Conservation (phyloP, 2,329 filamentous ascomycete species). For the Zasmidium angulare region DNA sequence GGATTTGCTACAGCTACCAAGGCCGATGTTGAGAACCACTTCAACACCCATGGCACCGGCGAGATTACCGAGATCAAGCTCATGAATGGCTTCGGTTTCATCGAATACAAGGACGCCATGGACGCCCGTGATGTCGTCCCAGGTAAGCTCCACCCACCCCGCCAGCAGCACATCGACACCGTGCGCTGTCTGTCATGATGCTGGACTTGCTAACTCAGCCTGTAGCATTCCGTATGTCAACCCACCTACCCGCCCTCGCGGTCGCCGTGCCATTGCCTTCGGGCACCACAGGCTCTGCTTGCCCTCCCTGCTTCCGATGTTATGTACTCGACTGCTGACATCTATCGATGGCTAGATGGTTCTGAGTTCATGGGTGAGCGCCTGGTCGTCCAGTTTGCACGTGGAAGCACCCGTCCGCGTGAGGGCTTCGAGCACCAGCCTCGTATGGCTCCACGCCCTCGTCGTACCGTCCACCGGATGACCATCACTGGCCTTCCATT, state of each 20-base stretch:
- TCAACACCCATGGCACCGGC: slow-evolving; percentile 91
- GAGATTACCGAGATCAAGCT: slow-evolving; percentile 99
- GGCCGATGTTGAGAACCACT: slow-evolving; percentile 93
- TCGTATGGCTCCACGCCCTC: slow-evolving; percentile 73
- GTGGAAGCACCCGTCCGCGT: slow-evolving; percentile 70
- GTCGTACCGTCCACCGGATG: slow-evolving; percentile 95
- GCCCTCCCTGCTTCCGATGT: slow-evolving; percentile 9
- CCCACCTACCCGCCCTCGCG: slow-evolving; percentile 9
- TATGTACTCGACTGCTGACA: slow-evolving; percentile 33
- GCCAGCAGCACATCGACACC: slow-evolving; percentile 11
- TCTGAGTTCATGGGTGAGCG: slow-evolving; percentile 98
- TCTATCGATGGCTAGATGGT: slow-evolving; percentile 66
- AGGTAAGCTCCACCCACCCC: slow-evolving; percentile 60
- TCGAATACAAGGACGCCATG: slow-evolving; percentile 98
- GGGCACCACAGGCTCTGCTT: slow-evolving; percentile 10
- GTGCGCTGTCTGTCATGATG: slow-evolving; percentile 17
- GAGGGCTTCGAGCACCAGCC: slow-evolving; percentile 63
- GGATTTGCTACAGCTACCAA: slow-evolving; percentile 74
- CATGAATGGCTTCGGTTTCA: slow-evolving; percentile 99
- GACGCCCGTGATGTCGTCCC: slow-evolving; percentile 98
- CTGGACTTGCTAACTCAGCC: slow-evolving; percentile 22
- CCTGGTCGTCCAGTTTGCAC: slow-evolving; percentile 95
- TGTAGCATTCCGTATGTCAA: slow-evolving; percentile 56
- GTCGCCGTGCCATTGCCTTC: slow-evolving; percentile 12
- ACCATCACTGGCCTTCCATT: slow-evolving; percentile 93